Percentiles rank a stretch among this genome's conserved stretches.
These are phyloP conservation scores for Capronia epimyces DNA, from an alignment of 2,329 filamentous ascomycete species.

Conservation along the genomic window DNA sequence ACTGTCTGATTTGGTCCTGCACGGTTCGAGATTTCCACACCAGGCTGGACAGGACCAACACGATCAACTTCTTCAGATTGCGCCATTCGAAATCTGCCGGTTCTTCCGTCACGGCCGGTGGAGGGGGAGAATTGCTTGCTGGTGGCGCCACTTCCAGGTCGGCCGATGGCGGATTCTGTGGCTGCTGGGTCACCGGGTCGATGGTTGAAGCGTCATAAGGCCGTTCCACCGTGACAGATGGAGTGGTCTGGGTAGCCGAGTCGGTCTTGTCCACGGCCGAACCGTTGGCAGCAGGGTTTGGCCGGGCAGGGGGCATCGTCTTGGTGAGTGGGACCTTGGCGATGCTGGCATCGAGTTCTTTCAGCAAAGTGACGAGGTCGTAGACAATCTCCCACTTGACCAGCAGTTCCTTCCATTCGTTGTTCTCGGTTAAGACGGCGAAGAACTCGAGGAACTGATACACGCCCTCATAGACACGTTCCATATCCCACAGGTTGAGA, in stretches of 20 bases:
- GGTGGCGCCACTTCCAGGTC: constrained; percentile 24
- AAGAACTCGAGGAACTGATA: constrained; percentile 94
- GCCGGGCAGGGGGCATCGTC: constrained; percentile 13
- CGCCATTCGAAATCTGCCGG: constrained; percentile 64
- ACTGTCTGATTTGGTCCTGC: constrained; percentile 77
- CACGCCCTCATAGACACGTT: constrained; percentile 88
- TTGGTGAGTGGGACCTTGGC: constrained; percentile 60
- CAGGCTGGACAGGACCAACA: constrained; percentile 81
- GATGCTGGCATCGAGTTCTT: constrained; percentile 80
- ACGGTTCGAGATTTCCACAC: constrained; percentile 81
- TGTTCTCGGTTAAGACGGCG: constrained; percentile 78
- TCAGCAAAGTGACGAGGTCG: constrained; percentile 79
- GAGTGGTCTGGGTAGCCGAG: constrained; percentile 32
- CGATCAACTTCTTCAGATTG: constrained; percentile 88
- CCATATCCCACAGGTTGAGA: constrained; percentile 95
- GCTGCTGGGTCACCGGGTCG: constrained; percentile 1
- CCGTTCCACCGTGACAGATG: constrained; percentile 54
- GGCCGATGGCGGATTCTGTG: constrained; percentile 2
- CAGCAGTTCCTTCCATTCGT: constrained; percentile 74
- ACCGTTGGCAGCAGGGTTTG: constrained; percentile 3
- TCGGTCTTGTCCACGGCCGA: constrained; percentile 22
- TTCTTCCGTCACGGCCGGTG: constrained; percentile 52
- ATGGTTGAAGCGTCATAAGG: constrained; percentile 50
- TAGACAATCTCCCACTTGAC: constrained; percentile 89
- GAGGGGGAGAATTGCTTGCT: constrained; percentile 40